Base-by-base conservation (phyloP, 495 filamentous ascomycete genomes). In the Lophiotrema nucula region DNA sequence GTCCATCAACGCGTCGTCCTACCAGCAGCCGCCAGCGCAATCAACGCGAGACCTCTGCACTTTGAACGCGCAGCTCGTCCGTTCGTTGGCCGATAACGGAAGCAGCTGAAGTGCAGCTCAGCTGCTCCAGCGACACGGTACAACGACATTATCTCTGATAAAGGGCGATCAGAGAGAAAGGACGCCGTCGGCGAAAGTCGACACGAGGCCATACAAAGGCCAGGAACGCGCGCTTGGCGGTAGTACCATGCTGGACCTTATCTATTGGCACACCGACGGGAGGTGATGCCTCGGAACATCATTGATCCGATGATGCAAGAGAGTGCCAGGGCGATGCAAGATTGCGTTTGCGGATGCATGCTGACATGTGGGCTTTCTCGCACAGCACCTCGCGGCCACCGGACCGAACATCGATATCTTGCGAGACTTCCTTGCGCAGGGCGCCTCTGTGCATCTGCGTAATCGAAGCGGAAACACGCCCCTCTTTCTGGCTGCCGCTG, bases 361-460 rank as follows among this genome's bases (percentile, higher is more conserved):
- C 48, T 53, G 53, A 58, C 53, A 56, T 11, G 38, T 27, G 21
- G 41, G 18, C n/a, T 27, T n/a, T 54, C 16, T 37, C n/a, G 25
- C 37, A 46, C 64, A 87, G 82, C 85, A 88, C 60, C 70, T 88
- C 47, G 85, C 86, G 25, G 80, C 86, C 10, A 80, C 79, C 11
- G 79, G 79, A 35, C 79, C 81, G 0, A 76, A 77, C 12, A 52
- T 82, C 21, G 72, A 81, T 0, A 85, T 96, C 23, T 74, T 96
- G 42, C 79, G 81, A 28, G 83, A 86, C 60, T 78, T 96, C 47
- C 80, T 97, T 8, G 76, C 72, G 19, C 79, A 88, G 23, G 92
- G 92, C 2, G 92, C 88, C 1, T 90, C 87, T 31, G 92, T 97
- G 13, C 92, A 96, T 70, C 72, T 89, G 19, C 82, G 92, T 38